Conservation (phyloP, 768 basidiomycete genomes). For the Tulasnella sp. region DNA sequence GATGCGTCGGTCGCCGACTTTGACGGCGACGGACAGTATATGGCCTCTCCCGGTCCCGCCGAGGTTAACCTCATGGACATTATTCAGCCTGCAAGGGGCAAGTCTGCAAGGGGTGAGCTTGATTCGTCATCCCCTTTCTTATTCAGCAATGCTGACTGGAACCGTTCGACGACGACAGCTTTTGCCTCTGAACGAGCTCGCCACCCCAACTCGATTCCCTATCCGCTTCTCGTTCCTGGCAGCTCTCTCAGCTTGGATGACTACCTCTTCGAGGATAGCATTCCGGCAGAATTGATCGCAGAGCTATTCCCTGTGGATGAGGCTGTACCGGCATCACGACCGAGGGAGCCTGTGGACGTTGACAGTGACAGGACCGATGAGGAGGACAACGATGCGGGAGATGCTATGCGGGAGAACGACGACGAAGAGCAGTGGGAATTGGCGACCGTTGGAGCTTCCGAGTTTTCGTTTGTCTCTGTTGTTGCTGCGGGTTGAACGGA, state of each 20-base stretch:
- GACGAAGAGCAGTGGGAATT: slow-evolving; percentile 2
- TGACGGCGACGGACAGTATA: background rate
- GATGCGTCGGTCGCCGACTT: background rate
- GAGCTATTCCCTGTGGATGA: background rate
- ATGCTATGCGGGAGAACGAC: background rate
- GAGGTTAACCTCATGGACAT: background rate
- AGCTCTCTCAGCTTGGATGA: background rate
- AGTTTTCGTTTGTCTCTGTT: slow-evolving; percentile 6
- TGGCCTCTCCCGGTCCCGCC: background rate
- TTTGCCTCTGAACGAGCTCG: background rate
- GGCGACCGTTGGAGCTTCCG: background rate
- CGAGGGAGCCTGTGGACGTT: background rate
- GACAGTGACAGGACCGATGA: background rate
- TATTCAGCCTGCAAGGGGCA: background rate
- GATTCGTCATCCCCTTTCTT: background rate
- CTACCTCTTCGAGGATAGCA: slow-evolving; percentile 2
- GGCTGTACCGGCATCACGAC: background rate
- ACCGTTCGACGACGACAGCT: background rate
- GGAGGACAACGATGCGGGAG: background rate
- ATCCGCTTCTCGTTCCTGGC: background rate
- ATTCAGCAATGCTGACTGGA: background rate
- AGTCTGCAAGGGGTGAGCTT: background rate
- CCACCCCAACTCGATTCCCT: background rate
- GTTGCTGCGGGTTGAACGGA: background rate
- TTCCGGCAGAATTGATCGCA: background rate